These are phyloP conservation scores for Calamus simplicifolius DNA, from an alignment of 176 grass and related monocot genomes.

Conservation along the genomic window DNA sequence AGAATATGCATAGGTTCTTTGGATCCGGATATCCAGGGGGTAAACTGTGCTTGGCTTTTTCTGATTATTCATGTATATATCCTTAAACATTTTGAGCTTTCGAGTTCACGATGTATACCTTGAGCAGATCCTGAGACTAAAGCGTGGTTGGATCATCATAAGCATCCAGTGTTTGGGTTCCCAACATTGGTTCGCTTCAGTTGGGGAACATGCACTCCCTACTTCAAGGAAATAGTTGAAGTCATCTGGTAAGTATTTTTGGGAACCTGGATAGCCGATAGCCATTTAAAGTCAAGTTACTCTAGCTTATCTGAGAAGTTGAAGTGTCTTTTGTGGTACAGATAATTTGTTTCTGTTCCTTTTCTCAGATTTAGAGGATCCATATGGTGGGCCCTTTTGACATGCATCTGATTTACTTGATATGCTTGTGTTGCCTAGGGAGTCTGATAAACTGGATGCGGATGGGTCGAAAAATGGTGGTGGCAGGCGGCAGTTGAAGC, in stretches of 20 bases:
- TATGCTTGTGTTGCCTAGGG: conserved; percentile 29
- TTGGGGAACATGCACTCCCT: conserved; percentile 83
- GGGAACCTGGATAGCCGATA: no score
- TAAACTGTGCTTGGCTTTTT: conserved; percentile 15
- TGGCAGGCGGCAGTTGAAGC: conserved; percentile 57
- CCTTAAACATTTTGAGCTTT: neutral
- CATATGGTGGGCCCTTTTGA: no score
- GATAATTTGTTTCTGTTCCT: no score
- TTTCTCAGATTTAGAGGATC: no score
- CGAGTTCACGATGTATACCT: neutral
- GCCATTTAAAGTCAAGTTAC: no score
- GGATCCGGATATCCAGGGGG: conserved; percentile 96
- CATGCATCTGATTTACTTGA: no score
- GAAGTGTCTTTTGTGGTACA: no score
- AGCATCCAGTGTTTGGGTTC: conserved; percentile 74
- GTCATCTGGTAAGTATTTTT: conserved; percentile 59
- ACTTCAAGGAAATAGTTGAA: conserved; percentile 55
- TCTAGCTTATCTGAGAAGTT: no score
- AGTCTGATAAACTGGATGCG: conserved; percentile 75
- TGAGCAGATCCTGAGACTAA: conserved; percentile 79
- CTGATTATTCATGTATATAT: conserved; percentile 9
- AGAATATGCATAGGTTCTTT: conserved; percentile 71
- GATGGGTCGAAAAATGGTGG: conserved; percentile 29
- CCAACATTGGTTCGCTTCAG: conserved; percentile 90
- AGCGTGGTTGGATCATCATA: conserved; percentile 79